A percentile compares a stretch with the other conserved stretches of the same genome.
Conservation (phyloP, 1,284 basidiomycete species). For the Caloboletus firmus region DNA sequence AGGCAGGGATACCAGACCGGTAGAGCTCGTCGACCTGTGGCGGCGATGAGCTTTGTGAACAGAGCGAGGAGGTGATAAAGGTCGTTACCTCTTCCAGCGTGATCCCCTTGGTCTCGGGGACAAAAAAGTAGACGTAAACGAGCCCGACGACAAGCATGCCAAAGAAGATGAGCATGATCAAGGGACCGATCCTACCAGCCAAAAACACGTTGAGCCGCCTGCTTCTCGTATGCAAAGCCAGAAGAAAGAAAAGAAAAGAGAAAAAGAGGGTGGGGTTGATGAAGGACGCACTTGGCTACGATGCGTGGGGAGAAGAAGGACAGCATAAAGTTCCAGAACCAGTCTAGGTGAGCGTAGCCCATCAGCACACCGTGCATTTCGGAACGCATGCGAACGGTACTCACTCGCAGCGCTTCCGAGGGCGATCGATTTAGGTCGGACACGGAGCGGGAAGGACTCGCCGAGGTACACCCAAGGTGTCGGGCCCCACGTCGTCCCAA, state of each 20-base stretch:
- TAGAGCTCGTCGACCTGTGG: constrained; percentile 33
- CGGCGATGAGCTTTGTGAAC: not conserved
- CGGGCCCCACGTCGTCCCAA: constrained; percentile 56
- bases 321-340: constrained; percentile 63
- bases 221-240: not conserved
- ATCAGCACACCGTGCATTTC: not conserved
- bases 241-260: not conserved
- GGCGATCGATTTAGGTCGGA: constrained; percentile 61
- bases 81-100: constrained; percentile 29
- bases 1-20: constrained; percentile 25
- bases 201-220: not conserved
- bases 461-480: constrained; percentile 63
- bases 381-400: constrained; percentile 11
- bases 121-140: constrained; percentile 46
- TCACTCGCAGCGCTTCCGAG: constrained; percentile 54
- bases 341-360: constrained; percentile 36
- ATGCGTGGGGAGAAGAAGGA: constrained; percentile 56
- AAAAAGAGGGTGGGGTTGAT: not conserved
- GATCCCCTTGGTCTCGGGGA: constrained; percentile 33
- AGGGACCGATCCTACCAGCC: constrained; percentile 60
- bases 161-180: constrained; percentile 75
- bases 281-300: constrained; percentile 38
- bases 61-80: not conserved
- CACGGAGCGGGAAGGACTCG: constrained; percentile 62
- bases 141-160: constrained; percentile 73